Evolutionary conservation across 495 filamentous ascomycete genomes (phyloP).

Genomic region (Chaetomium cochliodes): DNA sequence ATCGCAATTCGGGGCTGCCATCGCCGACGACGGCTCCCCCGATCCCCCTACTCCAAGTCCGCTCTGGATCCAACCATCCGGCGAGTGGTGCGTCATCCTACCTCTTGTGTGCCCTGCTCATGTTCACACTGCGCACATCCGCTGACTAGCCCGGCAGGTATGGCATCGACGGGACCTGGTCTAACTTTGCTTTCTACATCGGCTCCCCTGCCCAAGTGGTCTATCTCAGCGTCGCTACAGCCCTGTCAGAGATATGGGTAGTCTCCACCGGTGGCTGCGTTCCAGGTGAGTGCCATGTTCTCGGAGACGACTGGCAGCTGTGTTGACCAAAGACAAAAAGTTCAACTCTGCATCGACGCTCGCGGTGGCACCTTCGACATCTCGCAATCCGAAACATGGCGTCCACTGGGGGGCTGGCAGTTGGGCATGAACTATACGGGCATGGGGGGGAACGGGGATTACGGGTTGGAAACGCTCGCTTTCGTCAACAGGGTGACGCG

Average conservation of each 20-base stretch:
- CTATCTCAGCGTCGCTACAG: constrained; percentile 57
- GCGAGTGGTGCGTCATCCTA: constrained; percentile 41
- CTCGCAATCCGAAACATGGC: constrained; percentile 55
- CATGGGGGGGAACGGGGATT: constrained; percentile 54
- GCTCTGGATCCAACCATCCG: constrained; percentile 46
- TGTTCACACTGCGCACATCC: constrained; percentile 16
- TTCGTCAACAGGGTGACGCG: constrained; percentile 44
- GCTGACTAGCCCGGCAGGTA: constrained; percentile 41
- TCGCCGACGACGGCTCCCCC: constrained; percentile 15
- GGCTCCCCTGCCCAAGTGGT: constrained; percentile 58
- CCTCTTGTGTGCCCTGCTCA: constrained; percentile 6
- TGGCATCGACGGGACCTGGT: constrained; percentile 54
- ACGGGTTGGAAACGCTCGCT: constrained; percentile 57
- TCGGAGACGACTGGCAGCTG: constrained; percentile 18
- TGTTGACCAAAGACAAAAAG: constrained; percentile 35
- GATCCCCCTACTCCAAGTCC: constrained; percentile 23
- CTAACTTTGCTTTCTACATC: constrained; percentile 53
- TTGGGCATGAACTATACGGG: constrained; percentile 56
- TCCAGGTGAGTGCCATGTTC: constrained; percentile 34
- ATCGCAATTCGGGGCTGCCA: constrained; percentile 34
- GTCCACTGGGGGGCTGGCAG: constrained; percentile 53
- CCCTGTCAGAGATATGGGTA: constrained; percentile 58
- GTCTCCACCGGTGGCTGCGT: constrained; percentile 53
- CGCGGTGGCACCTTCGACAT: constrained; percentile 56
- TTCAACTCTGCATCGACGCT: constrained; percentile 41